Evolutionary conservation across 805 yeast species (phyloP).

Genomic region (Nakazawaea ernobii): DNA sequence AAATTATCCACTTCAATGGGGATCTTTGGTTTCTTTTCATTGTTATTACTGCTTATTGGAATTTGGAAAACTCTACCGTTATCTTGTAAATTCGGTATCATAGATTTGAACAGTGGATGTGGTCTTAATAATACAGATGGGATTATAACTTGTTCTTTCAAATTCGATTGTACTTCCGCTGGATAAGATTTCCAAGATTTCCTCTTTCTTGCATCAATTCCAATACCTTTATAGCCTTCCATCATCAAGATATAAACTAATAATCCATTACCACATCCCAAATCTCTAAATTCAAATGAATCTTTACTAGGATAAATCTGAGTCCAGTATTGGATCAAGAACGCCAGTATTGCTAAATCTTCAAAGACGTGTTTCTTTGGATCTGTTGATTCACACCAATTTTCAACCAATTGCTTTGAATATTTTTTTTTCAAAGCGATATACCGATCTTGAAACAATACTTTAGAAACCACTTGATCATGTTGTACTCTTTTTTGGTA

Average conservation of each 20-base stretch:
- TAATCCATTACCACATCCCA: conserved; percentile 95
- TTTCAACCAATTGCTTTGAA: conserved; percentile 65
- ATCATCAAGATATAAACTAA: conserved; percentile 64
- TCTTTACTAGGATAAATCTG: conserved; percentile 33
- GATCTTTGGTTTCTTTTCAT: conserved; percentile 11
- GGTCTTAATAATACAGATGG: conserved; percentile 71
- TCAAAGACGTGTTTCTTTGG: conserved; percentile 95
- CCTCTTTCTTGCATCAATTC: conserved; percentile 85
- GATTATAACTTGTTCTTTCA: conserved; percentile 76
- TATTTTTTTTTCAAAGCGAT: conserved; percentile 76
- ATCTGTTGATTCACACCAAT: conserved; percentile 93
- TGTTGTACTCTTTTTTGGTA: conserved; percentile 86
- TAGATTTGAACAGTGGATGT: conserved; percentile 51
- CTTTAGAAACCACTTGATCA: conserved; percentile 79
- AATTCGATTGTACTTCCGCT: conserved; percentile 43
- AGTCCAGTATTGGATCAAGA: conserved; percentile 81
- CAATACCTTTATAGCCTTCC: conserved; percentile 82
- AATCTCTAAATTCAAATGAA: conserved; percentile 69
- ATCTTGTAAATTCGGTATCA: conserved; percentile 49
- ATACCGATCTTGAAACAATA: conserved; percentile 77
- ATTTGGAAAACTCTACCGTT: conserved; percentile 60
- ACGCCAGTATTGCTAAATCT: conserved; percentile 93
- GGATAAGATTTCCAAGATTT: conserved; percentile 86
- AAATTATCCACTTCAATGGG: conserved; percentile 19
- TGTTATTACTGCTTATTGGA: conserved; percentile 25